phyloP scores from a whole-genome alignment of 1,284 basidiomycete species.

The Neonothopanus nambi region DNA sequence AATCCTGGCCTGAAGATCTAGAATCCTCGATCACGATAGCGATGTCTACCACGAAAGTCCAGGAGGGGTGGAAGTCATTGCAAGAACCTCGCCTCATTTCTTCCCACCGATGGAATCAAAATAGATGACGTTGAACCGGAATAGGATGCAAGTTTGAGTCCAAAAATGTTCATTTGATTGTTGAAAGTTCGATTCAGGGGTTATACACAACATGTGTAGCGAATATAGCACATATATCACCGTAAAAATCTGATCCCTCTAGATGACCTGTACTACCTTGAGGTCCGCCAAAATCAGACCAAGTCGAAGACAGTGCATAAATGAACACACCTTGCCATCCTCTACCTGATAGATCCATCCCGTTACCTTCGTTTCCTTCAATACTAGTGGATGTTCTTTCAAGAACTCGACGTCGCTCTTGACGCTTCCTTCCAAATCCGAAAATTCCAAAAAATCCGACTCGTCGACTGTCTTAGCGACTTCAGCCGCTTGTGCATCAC shows the following conservation, averaged over 20 bases:
- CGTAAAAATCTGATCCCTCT: neutral
- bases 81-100: too few relatives aligned
- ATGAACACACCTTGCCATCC: constrained; percentile 14
- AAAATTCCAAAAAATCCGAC: constrained; percentile 62
- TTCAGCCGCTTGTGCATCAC: constrained; percentile 33
- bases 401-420: constrained; percentile 17
- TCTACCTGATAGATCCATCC: constrained; percentile 18
- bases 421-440: constrained; percentile 26
- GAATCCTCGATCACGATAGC: too few relatives aligned
- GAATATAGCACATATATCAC: neutral
- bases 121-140: too few relatives aligned
- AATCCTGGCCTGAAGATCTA: too few relatives aligned
- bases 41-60: too few relatives aligned
- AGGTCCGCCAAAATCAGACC: neutral
- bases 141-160: too few relatives aligned
- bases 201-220: neutral
- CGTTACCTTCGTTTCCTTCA: constrained; percentile 15
- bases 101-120: too few relatives aligned
- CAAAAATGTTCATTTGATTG: too few relatives aligned
- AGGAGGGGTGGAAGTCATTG: too few relatives aligned
- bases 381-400: constrained; percentile 14
- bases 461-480: constrained; percentile 44
- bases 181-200: neutral
- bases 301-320: neutral
- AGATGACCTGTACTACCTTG: constrained; percentile 11